These are phyloP conservation scores for Saccharomycopsis fermentans DNA, from an alignment of 805 yeast species.

Conservation along the genomic window DNA sequence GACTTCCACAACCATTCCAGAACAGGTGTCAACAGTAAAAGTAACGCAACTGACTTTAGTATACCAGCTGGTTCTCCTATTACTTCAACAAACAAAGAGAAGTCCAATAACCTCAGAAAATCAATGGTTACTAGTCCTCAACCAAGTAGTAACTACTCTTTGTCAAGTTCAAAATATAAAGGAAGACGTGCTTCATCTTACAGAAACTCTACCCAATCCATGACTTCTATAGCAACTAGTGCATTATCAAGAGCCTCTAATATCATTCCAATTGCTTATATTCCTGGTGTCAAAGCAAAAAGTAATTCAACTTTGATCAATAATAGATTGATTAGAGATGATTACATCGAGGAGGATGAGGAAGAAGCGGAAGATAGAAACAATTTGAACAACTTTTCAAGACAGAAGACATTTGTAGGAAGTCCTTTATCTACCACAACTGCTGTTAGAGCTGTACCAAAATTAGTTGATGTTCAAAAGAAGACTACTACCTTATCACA, in stretches of 20 bases:
- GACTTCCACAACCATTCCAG: background rate
- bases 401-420: constrained; percentile 32
- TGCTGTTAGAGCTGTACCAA: constrained; percentile 69
- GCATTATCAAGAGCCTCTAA: constrained; percentile 75
- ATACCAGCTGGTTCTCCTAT: background rate
- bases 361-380: constrained; percentile 23
- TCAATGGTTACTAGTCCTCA: constrained; percentile 2
- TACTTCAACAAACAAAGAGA: background rate
- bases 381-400: background rate
- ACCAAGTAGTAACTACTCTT: constrained; percentile 10
- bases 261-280: constrained; percentile 83
- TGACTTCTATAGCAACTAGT: constrained; percentile 41
- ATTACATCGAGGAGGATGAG: constrained; percentile 22
- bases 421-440: constrained; percentile 41
- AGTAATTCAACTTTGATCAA: constrained; percentile 28
- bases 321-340: constrained; percentile 24
- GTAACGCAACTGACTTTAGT: background rate
- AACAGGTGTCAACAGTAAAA: background rate
- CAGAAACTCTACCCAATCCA: constrained; percentile 8
- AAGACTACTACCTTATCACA: background rate
- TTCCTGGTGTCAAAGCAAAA: constrained; percentile 81
- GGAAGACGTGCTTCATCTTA: constrained; percentile 6
- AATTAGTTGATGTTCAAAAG: constrained; percentile 41
- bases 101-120: background rate
- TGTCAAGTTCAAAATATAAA: background rate